phyloP scores from a whole-genome alignment of 1,284 basidiomycete species.

The Tausonia pullulans region DNA sequence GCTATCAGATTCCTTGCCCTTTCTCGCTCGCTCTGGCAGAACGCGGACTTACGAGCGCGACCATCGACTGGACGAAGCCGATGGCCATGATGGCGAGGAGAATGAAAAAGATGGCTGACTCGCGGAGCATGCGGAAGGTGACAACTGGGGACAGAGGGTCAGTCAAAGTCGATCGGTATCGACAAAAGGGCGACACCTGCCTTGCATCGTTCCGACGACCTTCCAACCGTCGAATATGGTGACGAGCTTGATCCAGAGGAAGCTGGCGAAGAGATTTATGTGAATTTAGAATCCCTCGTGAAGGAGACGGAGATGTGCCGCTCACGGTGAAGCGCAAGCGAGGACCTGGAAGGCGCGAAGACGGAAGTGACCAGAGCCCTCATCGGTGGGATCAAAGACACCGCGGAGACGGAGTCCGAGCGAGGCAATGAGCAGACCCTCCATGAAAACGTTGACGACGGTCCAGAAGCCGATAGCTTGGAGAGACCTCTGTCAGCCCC shows the following conservation, averaged over 20 bases:
- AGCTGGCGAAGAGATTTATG: not conserved
- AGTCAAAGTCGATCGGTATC: constrained; percentile 8
- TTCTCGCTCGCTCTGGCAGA: too few relatives aligned
- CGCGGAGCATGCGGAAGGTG: constrained; percentile 76
- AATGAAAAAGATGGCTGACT: constrained; percentile 76
- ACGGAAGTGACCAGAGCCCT: constrained; percentile 37
- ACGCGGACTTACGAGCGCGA: constrained; percentile 19
- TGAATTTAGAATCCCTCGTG: too few relatives aligned
- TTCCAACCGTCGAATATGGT: constrained; percentile 48
- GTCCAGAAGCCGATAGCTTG: constrained; percentile 70
- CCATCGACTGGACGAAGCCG: constrained; percentile 64
- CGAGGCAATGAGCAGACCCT: constrained; percentile 56
- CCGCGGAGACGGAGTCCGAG: constrained; percentile 63
- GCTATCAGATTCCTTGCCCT: too few relatives aligned
- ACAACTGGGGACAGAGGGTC: constrained; percentile 51
- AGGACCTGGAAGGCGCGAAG: constrained; percentile 74
- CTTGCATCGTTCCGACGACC: constrained; percentile 36
- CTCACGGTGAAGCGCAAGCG: constrained; percentile 71
- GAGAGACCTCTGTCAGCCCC: too few relatives aligned
- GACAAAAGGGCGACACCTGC: constrained; percentile 33
- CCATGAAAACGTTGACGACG: constrained; percentile 56
- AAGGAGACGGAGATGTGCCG: constrained; percentile 27
- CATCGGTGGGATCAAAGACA: constrained; percentile 27
- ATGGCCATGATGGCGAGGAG: constrained; percentile 66
- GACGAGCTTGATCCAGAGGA: constrained; percentile 20